Evolutionary conservation across 805 yeast species (phyloP).

Genomic region (Starmerella potacharoeniae): DNA sequence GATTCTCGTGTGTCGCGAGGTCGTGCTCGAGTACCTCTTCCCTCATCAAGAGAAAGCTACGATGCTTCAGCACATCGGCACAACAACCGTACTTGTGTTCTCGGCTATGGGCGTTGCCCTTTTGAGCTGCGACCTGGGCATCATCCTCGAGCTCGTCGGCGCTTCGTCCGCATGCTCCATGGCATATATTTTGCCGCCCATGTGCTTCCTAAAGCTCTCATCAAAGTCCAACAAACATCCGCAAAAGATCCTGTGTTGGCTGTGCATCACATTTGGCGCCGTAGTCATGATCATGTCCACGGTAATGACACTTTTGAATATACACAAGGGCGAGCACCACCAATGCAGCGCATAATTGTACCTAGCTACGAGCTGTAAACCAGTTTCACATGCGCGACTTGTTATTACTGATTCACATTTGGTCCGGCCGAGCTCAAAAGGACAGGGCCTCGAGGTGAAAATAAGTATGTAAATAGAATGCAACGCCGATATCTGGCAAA

Average conservation of each 20-base stretch:
- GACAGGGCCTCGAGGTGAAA: not conserved
- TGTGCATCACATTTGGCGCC: conserved; percentile 60
- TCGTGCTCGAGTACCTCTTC: conserved; percentile 51
- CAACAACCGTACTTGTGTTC: conserved; percentile 56
- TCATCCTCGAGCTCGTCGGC: conserved; percentile 79
- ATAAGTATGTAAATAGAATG: not conserved
- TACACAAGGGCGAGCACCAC: conserved; percentile 30
- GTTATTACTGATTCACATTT: no score
- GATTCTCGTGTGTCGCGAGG: conserved; percentile 81
- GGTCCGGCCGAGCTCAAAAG: no score
- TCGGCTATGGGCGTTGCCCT: conserved; percentile 66
- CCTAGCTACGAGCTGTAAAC: not conserved
- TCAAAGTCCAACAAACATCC: conserved; percentile 26
- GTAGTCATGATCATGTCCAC: conserved; percentile 74
- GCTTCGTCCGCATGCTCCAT: conserved; percentile 85
- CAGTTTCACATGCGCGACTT: not conserved
- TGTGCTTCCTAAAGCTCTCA: conserved; percentile 63
- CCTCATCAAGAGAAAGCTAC: conserved; percentile 22
- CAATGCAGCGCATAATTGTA: conserved; percentile 6
- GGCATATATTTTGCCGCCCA: conserved; percentile 87
- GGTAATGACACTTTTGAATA: conserved; percentile 49
- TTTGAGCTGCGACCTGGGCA: conserved; percentile 77
- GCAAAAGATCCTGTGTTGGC: conserved; percentile 45
- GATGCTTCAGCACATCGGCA: conserved; percentile 39
- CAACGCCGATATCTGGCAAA: no score